Base-by-base conservation (phyloP, 371 early-diverging fungal genomes). In the Batkoa obscura region DNA sequence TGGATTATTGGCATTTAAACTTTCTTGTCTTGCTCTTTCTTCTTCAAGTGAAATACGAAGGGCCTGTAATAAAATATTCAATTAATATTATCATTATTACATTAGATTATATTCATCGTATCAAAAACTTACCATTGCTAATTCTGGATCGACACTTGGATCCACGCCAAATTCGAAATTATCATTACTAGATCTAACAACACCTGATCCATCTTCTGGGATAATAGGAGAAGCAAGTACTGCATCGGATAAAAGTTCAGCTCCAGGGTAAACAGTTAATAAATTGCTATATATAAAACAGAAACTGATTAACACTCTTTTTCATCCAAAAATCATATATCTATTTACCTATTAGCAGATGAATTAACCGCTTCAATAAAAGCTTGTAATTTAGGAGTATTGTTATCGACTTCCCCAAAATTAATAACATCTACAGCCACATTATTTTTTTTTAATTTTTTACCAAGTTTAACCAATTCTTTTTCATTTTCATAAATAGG, bases 381-480 rank as follows among this genome's bases (percentile, higher is more conserved):
- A 3, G 92, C 90, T 53, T 88, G 81, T 58, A 96, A 72, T 71
- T 90, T 88, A 43, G 83, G 65, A n/a, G 84, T 84, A 63, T 96
- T 94, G 48, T 79, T 81, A 1, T 73, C 65, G 53, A 90, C 88
- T 70, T 98, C 95, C 54, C 98, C 99, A 78, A 98, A 97, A 68
- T 86, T 92, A 54, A 99, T 73, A 3, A 98, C 73, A 62, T 98
- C 96, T 10, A 99, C 81, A 15, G 88, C 87, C 36, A 98, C 81
- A 58, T 90, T 93, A 72, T 94, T 96, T 76, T 94, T 95, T 68
- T 97, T 91, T 59, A 96, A 75, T 61, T 91, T 92, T 73, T 92
- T 94, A 58, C 90, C 93, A 41, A 95, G 67, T 60, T 78, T 82
- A 38, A 94, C 85, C 33, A 98, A 66, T 34, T 88, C 64, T 67